Evolutionary conservation across 2,329 filamentous ascomycete species (phyloP), one percentile per base, ranked within the genome.

Genomic region (Exophiala sideris): DNA sequence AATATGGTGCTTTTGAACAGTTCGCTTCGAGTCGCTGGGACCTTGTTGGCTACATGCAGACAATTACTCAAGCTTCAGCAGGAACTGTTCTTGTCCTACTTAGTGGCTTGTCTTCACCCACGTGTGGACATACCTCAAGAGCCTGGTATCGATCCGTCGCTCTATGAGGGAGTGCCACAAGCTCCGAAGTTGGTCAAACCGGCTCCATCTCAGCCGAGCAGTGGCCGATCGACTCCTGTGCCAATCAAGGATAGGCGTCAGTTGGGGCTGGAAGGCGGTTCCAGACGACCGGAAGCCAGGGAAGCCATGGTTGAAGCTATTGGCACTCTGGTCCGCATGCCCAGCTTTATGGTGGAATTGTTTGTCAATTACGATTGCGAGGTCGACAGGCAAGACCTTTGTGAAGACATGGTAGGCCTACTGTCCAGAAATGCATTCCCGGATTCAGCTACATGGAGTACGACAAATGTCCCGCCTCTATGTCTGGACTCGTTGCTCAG

Each of bases 291-390:
- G 3, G 95, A 99, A 71, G 91, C 94, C 29, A 83, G 94, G 62
- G 94, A 99, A 76, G 91, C 94, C 32, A 99, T 99, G 94, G 90
- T 99, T 3, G 94, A 99, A 73, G 95, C 89, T 64, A 87, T 99
- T 41, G 91, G 92, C 34, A 91, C 92, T 50, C 77, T 99, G 56
- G 89, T 91, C 35, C 83, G 95, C 39, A 96, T 99, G 77, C 91
- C 94, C 0, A 91, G 86, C 39, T 99, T 95, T 67, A 91, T 97
- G 84, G 85, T 88, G 9, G 95, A 99, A 70, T 79, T 99, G 6
- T 99, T 96, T 68, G 85, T 97, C 71, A 99, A 99, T 71, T 99
- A 97, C 68, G 94, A 99, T 70, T 99, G 92, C 66, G 91, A 97
- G 66, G 85, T 90, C 48, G 89, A 99, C 67, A 83, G 91, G 46